Conservation (phyloP, 139 green algal species). For the Chlorella sorokiniana region DNA sequence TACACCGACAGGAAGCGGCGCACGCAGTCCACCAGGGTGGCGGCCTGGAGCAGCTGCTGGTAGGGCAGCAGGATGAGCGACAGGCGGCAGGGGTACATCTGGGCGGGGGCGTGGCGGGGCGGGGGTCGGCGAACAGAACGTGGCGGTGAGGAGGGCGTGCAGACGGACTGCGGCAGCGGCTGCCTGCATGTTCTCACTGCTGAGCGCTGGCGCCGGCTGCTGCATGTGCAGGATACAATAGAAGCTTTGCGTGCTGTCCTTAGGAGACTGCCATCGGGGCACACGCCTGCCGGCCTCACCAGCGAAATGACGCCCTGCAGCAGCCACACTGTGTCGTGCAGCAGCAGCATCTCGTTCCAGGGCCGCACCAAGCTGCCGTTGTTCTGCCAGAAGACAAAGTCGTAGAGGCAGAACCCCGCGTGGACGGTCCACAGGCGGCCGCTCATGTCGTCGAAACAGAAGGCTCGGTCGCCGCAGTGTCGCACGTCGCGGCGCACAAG, state of each 20-base stretch:
- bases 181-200: no score
- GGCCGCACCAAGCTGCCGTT: neutral
- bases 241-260: no score
- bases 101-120: neutral
- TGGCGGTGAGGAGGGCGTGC: no score
- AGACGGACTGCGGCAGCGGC: no score
- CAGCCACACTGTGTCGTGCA: slow-evolving; percentile 1
- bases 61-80: slow-evolving; percentile 19
- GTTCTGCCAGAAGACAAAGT: slow-evolving; percentile 29
- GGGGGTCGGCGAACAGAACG: neutral
- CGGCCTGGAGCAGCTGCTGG: slow-evolving; percentile 15
- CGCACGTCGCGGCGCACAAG: slow-evolving; percentile 1
- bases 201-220: no score
- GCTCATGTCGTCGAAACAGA: slow-evolving; percentile 17
- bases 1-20: neutral
- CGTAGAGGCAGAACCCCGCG: slow-evolving; percentile 29
- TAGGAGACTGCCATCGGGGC: neutral
- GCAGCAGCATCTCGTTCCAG: slow-evolving; percentile 28
- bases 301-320: neutral
- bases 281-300: neutral
- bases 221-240: no score
- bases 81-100: slow-evolving; percentile 30
- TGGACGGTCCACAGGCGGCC: slow-evolving; percentile 13
- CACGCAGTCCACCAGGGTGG: slow-evolving; percentile 16
- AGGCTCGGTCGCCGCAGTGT: neutral